Evolutionary conservation across 2,329 filamentous ascomycete genomes (phyloP), one percentile per base, ranked within the genome.

Genomic region (Anthostomella pinea): DNA sequence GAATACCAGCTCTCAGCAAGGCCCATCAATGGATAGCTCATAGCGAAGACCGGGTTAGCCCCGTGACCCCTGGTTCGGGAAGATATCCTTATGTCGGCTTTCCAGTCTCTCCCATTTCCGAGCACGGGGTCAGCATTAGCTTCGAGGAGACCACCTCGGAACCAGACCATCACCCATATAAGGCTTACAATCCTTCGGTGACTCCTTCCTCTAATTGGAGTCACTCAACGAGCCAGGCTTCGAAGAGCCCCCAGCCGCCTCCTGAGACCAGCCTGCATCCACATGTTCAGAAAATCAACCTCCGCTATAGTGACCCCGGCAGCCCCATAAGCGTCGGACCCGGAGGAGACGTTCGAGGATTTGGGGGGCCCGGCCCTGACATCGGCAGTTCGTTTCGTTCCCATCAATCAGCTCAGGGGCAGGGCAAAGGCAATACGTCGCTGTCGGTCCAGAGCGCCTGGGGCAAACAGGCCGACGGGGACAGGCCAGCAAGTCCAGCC

Each of bases 61-160:
- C 54, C 8, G 37, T 44, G 9, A 43, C 45, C 4, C 36, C 49
- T 6, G 39, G 34, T 9, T 39, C 46, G 7, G 42, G 32, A 17
- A 46, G 24, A 14, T 33, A 35, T n/a, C 15, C 18, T 3, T 43
- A 53, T 24, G 34, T 48, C 8, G 54, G n/a, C n/a, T n/a, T n/a
- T n/a, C n/a, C n/a, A n/a, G n/a, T 57, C 22, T 57, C 54, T n/a
- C 54, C 54, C 1, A 28, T 57, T 6, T 54, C 51, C 8, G 13
- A 33, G n/a, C 15, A 33, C 4, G 45, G 47, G 14, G n/a, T n/a
- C n/a, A n/a, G n/a, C n/a, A n/a, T n/a, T n/a, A 16, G 33, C 5
- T 38, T 23, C 23, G 43, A 30, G 8, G 26, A 23, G 25, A 22
- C 22, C 9, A 7, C 20, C 14, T 35, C 33, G 5, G 33, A 22